Conservation (phyloP, 2,329 filamentous ascomycete genomes). For the Immersiporthe knoxdaviesiana region DNA sequence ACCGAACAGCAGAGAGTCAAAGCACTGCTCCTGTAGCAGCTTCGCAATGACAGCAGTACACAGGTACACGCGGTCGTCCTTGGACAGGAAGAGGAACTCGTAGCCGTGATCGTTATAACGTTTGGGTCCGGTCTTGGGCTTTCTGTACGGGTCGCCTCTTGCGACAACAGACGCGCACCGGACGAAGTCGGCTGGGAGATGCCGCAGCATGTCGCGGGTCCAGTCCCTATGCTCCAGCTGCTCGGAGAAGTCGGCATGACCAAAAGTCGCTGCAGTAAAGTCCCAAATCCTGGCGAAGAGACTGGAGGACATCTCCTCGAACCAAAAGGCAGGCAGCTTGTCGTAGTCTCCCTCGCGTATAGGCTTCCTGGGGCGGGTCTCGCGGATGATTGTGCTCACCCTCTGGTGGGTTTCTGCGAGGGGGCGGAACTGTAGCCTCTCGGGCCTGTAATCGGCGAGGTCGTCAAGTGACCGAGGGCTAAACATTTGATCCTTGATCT, state of each 20-base stretch:
- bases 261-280: slow-evolving; percentile 24
- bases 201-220: slow-evolving; percentile 18
- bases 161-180: slow-evolving; percentile 25
- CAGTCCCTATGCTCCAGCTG: slow-evolving; percentile 10
- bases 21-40: slow-evolving; percentile 44
- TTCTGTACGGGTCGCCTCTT: slow-evolving; percentile 21
- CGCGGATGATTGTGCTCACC: slow-evolving; percentile 2
- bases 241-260: neutral
- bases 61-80: slow-evolving; percentile 34
- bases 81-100: slow-evolving; percentile 24
- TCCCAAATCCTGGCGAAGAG: slow-evolving; percentile 27
- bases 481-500: slow-evolving; percentile 4
- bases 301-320: slow-evolving; percentile 24
- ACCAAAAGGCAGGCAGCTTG: slow-evolving; percentile 25
- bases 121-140: neutral
- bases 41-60: slow-evolving; percentile 43
- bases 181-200: slow-evolving; percentile 26
- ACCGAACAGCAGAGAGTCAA: slow-evolving; percentile 46
- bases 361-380: slow-evolving; percentile 13
- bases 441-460: slow-evolving; percentile 10
- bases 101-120: slow-evolving; percentile 17
- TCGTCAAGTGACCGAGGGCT: slow-evolving; percentile 14
- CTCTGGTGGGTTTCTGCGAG: slow-evolving; percentile 7
- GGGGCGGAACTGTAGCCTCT: slow-evolving; percentile 15
- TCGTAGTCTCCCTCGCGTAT: slow-evolving; percentile 15